Conservation (phyloP, 176 grass and related monocot genomes). For the Stipa capillata region DNA sequence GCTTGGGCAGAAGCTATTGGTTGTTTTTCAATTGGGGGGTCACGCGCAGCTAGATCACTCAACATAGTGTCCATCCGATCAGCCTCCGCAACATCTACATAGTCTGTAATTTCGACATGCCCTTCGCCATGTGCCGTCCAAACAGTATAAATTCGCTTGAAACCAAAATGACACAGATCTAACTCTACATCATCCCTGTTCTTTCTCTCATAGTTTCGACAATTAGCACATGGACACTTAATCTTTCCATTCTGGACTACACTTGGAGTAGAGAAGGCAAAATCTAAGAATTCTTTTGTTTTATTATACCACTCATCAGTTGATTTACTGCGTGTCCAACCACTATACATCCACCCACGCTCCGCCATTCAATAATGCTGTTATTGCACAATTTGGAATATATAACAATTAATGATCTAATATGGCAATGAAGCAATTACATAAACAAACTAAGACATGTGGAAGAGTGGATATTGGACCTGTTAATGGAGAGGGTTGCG, state of each 20-base stretch:
- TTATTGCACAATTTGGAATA: neutral
- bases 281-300: neutral
- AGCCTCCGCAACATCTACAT: neutral
- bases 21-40: neutral
- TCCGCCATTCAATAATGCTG: neutral
- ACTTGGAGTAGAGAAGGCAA: neutral
- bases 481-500: no score
- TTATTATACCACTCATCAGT: neutral
- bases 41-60: neutral
- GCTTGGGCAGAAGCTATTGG: neutral
- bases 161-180: neutral
- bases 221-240: neutral
- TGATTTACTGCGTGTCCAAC: neutral
- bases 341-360: neutral
- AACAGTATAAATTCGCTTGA: neutral
- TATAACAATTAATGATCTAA: neutral
- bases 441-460: no score
- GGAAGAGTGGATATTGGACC: no score
- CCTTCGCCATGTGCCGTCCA: neutral
- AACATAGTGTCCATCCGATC: neutral
- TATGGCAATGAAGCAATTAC: neutral
- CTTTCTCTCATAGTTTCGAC: neutral
- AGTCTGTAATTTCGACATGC: neutral
- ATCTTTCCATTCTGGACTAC: neutral
- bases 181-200: neutral